Conservation (phyloP, 176 grass and related monocot genomes). For the Oryza australiensis region DNA sequence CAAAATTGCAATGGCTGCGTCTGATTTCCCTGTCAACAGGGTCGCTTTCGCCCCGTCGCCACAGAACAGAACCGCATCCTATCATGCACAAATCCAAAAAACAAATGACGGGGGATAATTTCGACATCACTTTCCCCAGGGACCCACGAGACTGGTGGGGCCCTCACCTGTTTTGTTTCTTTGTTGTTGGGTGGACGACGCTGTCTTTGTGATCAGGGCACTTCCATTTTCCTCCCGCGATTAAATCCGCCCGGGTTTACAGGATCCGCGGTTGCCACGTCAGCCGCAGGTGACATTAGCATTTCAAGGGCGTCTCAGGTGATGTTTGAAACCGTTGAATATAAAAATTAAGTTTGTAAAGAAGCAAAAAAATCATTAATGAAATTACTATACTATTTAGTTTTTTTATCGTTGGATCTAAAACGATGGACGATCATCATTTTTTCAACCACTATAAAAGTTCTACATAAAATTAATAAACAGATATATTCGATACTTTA, state of each 20-base stretch:
- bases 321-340: too few relatives aligned
- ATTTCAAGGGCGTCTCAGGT: not conserved
- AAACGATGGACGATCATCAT: too few relatives aligned
- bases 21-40: not conserved
- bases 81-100: not conserved
- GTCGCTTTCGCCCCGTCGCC: not conserved
- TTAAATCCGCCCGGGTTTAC: not conserved
- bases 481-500: too few relatives aligned
- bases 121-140: constrained; percentile 5
- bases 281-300: not conserved
- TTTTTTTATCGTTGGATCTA: too few relatives aligned
- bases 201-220: not conserved
- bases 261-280: not conserved
- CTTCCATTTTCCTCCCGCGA: not conserved
- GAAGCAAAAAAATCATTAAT: too few relatives aligned
- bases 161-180: not conserved
- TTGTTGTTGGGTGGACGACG: constrained; percentile 19
- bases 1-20: not conserved
- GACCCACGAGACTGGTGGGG: not conserved
- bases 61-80: not conserved
- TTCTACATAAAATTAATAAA: too few relatives aligned
- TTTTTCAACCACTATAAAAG: too few relatives aligned
- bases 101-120: constrained; percentile 5
- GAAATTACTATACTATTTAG: too few relatives aligned
- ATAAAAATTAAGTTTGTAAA: too few relatives aligned